These are phyloP conservation scores for Fusarium penzigii DNA, from an alignment of 2,329 filamentous ascomycete species.

Conservation along the genomic window DNA sequence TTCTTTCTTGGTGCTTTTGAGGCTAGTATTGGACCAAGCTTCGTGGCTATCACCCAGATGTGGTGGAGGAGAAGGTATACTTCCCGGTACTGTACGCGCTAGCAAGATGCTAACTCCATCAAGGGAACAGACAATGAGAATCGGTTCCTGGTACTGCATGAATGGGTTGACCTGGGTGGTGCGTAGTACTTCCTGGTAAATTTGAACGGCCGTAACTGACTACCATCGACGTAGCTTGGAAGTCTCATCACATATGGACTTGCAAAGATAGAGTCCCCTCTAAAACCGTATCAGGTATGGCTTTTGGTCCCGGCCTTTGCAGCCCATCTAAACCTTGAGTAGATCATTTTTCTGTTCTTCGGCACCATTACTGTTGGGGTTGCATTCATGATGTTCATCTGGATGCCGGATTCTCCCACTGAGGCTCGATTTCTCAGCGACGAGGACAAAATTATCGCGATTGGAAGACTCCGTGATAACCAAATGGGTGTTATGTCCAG, in stretches of 20 bases:
- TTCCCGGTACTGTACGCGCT: background rate
- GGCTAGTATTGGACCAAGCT: constrained; percentile 47
- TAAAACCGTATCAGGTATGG: constrained; percentile 49
- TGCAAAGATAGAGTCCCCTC: constrained; percentile 53
- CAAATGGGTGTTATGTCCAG: constrained; percentile 55
- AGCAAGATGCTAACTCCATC: constrained; percentile 4
- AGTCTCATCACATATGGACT: constrained; percentile 60
- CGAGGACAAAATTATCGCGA: constrained; percentile 52
- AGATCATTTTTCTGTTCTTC: constrained; percentile 56
- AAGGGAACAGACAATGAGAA: constrained; percentile 57
- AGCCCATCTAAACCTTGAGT: background rate
- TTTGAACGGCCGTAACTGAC: background rate
- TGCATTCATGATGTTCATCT: constrained; percentile 44
- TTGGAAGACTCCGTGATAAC: constrained; percentile 56
- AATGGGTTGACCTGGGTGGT: constrained; percentile 59
- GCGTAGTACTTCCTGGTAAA: constrained; percentile 3
- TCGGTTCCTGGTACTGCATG: constrained; percentile 62
- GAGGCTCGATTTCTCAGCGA: constrained; percentile 53
- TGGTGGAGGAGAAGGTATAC: constrained; percentile 57
- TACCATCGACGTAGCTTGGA: constrained; percentile 39
- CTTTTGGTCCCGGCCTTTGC: fast-evolving
- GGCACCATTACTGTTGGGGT: constrained; percentile 52
- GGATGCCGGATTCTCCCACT: constrained; percentile 52
- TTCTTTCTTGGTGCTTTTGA: constrained; percentile 62
- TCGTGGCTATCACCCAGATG: constrained; percentile 60